Conservation (phyloP, 169 alveolate genomes). For the Eimeria brunetti region DNA sequence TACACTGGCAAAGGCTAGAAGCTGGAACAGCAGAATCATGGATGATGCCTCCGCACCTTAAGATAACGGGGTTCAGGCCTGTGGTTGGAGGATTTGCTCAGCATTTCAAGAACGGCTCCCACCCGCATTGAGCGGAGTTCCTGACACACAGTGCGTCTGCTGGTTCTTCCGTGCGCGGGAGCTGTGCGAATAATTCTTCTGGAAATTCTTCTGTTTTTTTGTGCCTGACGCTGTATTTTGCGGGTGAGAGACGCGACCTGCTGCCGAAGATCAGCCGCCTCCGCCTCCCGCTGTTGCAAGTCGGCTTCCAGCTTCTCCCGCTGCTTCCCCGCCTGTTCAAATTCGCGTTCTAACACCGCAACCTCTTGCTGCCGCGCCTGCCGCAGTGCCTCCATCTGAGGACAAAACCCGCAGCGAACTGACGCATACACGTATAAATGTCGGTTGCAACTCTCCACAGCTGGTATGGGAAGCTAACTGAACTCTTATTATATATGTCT, state of each 20-base stretch:
- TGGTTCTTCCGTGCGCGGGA: conserved; percentile 17
- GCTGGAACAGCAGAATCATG: neutral
- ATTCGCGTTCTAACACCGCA: neutral
- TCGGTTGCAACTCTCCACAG: neutral
- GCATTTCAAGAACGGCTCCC: conserved; percentile 26
- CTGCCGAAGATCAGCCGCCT: neutral
- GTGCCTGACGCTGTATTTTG: conserved; percentile 10
- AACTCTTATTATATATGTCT: too few species aligned
- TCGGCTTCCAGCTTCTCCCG: neutral
- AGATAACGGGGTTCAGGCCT: conserved; percentile 40
- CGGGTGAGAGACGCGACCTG: conserved; percentile 5
- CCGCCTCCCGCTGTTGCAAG: conserved; percentile 1
- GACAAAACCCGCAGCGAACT: neutral
- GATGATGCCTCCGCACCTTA: conserved; percentile 1
- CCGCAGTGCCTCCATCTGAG: conserved; percentile 56
- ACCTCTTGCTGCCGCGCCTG: conserved; percentile 43
- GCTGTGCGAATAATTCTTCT: neutral
- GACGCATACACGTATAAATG: neutral
- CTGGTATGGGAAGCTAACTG: neutral
- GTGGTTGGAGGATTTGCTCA: conserved; percentile 11
- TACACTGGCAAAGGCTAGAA: neutral
- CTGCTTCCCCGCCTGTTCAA: neutral
- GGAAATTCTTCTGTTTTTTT: neutral
- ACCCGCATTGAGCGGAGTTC: conserved; percentile 52
- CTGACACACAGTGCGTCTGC: neutral